Conservation (phyloP, 108 stramenopile genomes). For the Chaetoceros tenuissimus region DNA sequence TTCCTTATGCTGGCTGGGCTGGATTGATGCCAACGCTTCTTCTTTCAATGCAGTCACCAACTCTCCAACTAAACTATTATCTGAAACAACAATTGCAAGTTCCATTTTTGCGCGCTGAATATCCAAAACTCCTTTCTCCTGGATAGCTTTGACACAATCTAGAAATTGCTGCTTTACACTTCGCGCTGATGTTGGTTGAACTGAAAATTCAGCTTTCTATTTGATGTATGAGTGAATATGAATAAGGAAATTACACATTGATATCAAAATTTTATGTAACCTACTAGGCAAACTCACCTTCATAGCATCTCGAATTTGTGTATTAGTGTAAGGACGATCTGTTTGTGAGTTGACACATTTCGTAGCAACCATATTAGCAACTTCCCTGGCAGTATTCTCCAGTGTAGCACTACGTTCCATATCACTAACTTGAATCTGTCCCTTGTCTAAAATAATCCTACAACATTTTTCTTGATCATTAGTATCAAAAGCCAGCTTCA, state of each 20-base stretch:
- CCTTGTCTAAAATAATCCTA: conserved; percentile 74
- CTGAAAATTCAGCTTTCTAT: conserved; percentile 78
- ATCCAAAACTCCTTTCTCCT: conserved; percentile 66
- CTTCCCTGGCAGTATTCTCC: conserved; percentile 73
- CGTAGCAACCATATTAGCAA: conserved; percentile 87
- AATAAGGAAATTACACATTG: background rate
- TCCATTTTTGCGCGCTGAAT: conserved; percentile 96
- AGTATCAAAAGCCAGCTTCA: conserved; percentile 85
- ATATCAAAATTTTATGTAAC: too few relatives aligned
- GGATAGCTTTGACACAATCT: conserved; percentile 86
- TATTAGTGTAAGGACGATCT: conserved; percentile 83
- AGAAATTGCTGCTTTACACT: conserved; percentile 91
- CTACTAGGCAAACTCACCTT: too few relatives aligned
- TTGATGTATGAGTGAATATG: too few relatives aligned
- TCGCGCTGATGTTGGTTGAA: conserved; percentile 62
- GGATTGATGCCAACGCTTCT: conserved; percentile 5
- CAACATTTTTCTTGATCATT: conserved; percentile 70
- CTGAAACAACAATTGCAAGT: conserved; percentile 44
- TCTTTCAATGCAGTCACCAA: conserved; percentile 14
- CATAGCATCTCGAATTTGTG: conserved; percentile 82
- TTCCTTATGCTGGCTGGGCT: background rate
- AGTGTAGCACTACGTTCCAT: conserved; percentile 73
- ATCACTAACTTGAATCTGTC: conserved; percentile 89
- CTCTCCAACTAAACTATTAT: conserved; percentile 11
- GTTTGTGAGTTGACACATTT: conserved; percentile 87